phyloP scores from a whole-genome alignment of 2,329 filamentous ascomycete genomes.

The Emmonsiellopsis sp. region DNA sequence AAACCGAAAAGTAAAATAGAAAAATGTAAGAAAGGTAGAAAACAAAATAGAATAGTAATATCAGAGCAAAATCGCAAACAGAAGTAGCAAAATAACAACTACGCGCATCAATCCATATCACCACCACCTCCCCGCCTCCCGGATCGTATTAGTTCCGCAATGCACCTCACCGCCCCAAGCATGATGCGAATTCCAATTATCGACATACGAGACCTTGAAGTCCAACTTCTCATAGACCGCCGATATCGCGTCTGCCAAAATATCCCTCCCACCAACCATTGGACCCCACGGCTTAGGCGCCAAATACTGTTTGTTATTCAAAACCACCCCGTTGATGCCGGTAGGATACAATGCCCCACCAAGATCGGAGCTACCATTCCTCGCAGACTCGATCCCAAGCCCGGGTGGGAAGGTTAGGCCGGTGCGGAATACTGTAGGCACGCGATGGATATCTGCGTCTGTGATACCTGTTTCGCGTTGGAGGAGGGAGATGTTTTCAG shows the following conservation, averaged over 20 bases:
- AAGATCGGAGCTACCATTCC: slow-evolving; percentile 1
- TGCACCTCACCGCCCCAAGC: slow-evolving; percentile 14
- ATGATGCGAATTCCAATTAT: slow-evolving; percentile 17
- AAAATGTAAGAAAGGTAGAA: no score
- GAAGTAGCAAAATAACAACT: no score
- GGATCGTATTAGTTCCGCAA: slow-evolving; percentile 15
- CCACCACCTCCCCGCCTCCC: slow-evolving; percentile 7
- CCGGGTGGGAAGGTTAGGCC: background rate
- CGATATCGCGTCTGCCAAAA: slow-evolving; percentile 8
- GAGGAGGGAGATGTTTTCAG: slow-evolving; percentile 3
- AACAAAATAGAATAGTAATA: no score
- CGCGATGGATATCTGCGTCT: slow-evolving; percentile 6
- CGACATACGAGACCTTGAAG: slow-evolving; percentile 11
- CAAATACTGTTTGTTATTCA: slow-evolving; percentile 10
- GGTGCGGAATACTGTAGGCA: slow-evolving; percentile 7
- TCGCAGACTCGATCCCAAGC: background rate
- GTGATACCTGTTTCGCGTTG: slow-evolving; percentile 7
- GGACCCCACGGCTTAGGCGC: slow-evolving; percentile 15
- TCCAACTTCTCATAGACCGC: slow-evolving; percentile 9
- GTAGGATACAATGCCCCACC: slow-evolving; percentile 7
- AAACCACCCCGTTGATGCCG: slow-evolving; percentile 9
- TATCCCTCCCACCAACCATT: slow-evolving; percentile 12
- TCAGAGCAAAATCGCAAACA: no score
- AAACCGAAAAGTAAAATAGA: no score
- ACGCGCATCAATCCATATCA: background rate